A percentile compares a stretch with the other conserved stretches of the same genome.
These are phyloP conservation scores for Protomyces inundatus DNA, from an alignment of 1,139 yeast species.

Conservation along the genomic window DNA sequence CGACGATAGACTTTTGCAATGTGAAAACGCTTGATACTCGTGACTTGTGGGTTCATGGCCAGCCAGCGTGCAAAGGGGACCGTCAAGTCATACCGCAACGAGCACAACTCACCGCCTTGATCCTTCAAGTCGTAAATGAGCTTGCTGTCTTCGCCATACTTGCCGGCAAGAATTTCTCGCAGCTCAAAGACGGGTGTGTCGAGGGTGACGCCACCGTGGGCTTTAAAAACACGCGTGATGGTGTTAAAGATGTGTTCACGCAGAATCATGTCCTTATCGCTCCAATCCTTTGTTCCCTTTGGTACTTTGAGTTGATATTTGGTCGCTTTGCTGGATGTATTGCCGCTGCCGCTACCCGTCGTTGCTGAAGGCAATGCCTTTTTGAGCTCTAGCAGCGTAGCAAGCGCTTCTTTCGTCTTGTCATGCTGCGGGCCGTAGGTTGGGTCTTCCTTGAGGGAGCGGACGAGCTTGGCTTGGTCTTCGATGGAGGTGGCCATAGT, in stretches of 20 bases:
- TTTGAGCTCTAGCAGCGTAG: conserved; percentile 3
- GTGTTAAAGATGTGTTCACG: conserved; percentile 79
- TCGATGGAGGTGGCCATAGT: conserved; percentile 12
- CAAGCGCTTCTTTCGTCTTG: conserved; percentile 14
- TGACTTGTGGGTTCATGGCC: conserved; percentile 79
- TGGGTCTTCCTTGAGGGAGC: conserved; percentile 15
- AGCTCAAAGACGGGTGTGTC: conserved; percentile 97
- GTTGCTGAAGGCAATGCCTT: conserved; percentile 1
- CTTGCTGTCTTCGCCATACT: conserved; percentile 97
- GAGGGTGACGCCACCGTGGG: conserved; percentile 96
- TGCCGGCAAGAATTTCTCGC: conserved; percentile 90
- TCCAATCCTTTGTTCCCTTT: conserved; percentile 63
- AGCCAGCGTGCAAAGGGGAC: conserved; percentile 97
- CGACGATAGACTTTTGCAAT: conserved; percentile 97
- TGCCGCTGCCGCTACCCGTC: background rate
- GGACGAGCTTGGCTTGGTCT: conserved; percentile 14
- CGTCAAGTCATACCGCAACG: conserved; percentile 89
- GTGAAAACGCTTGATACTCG: conserved; percentile 86
- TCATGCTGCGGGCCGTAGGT: conserved; percentile 17
- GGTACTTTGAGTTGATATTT: conserved; percentile 17
- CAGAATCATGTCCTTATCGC: conserved; percentile 92
- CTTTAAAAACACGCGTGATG: conserved; percentile 68
- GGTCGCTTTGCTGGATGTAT: background rate
- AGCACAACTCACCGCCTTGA: conserved; percentile 96
- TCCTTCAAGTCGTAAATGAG: conserved; percentile 91